Conservation (phyloP, 2,329 filamentous ascomycete genomes). For the Botrytis aclada region DNA sequence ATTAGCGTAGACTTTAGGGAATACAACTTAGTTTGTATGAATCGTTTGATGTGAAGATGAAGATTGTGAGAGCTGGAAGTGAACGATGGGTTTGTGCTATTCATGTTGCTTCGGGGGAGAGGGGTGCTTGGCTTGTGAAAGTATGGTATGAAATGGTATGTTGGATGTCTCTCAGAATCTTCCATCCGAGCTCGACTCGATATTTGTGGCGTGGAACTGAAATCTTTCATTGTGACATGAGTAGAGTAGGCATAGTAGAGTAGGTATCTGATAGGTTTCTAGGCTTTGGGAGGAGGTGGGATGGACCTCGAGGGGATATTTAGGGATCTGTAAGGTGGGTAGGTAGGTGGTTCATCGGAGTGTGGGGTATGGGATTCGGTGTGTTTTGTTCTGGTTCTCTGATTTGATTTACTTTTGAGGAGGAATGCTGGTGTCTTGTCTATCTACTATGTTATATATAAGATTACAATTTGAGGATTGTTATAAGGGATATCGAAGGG, state of each 20-base stretch:
- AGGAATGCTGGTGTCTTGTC: not conserved
- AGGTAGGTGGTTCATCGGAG: not conserved
- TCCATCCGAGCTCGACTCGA: not conserved
- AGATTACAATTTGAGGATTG: too few relatives aligned
- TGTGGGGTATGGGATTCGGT: not conserved
- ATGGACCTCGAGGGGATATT: not conserved
- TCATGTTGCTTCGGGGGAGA: not conserved
- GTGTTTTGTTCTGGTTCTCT: not conserved
- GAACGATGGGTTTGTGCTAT: not conserved
- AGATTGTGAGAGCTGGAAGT: not conserved
- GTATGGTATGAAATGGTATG: not conserved
- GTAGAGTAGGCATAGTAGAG: not conserved
- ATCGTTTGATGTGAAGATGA: not conserved
- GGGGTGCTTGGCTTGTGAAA: not conserved
- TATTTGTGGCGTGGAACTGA: not conserved
- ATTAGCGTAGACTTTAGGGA: not conserved
- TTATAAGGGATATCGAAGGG: too few relatives aligned
- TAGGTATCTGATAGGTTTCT: not conserved
- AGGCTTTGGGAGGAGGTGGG: not conserved
- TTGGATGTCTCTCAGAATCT: not conserved
- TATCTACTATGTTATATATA: too few relatives aligned
- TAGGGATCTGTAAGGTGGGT: not conserved
- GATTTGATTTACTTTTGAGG: not conserved
- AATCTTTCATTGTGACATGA: not conserved
- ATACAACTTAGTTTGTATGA: not conserved